Evolutionary conservation across 2,329 filamentous ascomycete genomes (phyloP).

Genomic region (Pleomassaria siparia): DNA sequence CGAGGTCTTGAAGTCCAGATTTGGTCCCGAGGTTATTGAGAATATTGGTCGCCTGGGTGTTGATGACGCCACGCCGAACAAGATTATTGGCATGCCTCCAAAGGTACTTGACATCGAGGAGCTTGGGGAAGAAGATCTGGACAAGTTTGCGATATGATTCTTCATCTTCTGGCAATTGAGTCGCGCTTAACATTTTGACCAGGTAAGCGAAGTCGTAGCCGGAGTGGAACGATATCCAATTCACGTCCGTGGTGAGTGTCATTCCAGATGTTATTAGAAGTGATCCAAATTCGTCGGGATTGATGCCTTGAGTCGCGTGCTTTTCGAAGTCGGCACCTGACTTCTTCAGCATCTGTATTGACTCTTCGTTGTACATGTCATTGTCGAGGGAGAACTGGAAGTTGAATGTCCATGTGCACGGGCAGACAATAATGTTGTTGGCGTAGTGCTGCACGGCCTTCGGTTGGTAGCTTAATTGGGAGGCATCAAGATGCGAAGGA

Average conservation of each 20-base stretch:
- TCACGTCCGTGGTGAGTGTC: conserved; percentile 81
- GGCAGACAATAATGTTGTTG: conserved; percentile 63
- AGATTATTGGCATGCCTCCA: conserved; percentile 81
- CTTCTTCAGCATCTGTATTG: conserved; percentile 85
- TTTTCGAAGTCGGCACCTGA: conserved; percentile 90
- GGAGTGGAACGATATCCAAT: conserved; percentile 97
- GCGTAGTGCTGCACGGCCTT: conserved; percentile 53
- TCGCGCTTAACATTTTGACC: conserved; percentile 86
- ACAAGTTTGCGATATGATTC: conserved; percentile 85
- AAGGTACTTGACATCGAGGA: conserved; percentile 96
- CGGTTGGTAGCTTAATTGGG: conserved; percentile 45
- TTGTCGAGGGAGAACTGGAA: conserved; percentile 93
- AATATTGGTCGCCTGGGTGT: conserved; percentile 64
- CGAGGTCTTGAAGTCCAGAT: conserved; percentile 88
- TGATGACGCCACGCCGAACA: conserved; percentile 54
- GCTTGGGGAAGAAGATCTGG: conserved; percentile 87
- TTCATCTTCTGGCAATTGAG: conserved; percentile 83
- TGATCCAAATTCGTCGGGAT: conserved; percentile 84
- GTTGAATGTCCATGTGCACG: conserved; percentile 98
- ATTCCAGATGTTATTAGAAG: conserved; percentile 90
- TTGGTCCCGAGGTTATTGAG: conserved; percentile 86
- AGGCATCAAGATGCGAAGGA: conserved; percentile 63
- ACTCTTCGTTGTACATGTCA: conserved; percentile 97
- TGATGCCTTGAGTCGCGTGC: conserved; percentile 85
- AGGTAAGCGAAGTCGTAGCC: conserved; percentile 98